Evolutionary conservation across 768 basidiomycete genomes (phyloP), one percentile per base, ranked within the genome.

Genomic region (Exsudoporus frostii): DNA sequence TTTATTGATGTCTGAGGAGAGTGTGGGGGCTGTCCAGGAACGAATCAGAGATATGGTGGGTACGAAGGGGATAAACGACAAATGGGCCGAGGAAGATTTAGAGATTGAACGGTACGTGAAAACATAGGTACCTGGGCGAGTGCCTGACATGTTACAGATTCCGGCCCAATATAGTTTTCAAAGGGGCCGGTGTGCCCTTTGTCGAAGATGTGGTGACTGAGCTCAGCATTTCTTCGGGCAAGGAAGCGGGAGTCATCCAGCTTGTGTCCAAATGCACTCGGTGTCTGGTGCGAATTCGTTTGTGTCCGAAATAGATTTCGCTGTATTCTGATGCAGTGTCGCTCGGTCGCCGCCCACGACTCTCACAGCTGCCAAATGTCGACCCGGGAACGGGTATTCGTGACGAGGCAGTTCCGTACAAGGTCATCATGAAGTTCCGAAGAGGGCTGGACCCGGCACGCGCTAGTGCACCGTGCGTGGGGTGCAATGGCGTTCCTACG

Each of bases 341-440:
- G 36, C 42, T 36, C 19, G 52, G 37, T 44, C 33, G 7, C 10
- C 14, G 34, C 22, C 24, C 36, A 27, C n/a, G 41, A 50, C 54
- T 51, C 52, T 51, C 53, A 50, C 61, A 91, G 88, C 67, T 91
- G 43, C 89, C 89, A 15, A 90, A 91, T 58, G 79, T 91, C 15
- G 80, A 81, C 60, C 78, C 85, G 0, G 71, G 74, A 38, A 84
- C 82, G 4, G 89, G 88, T 29, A 66, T 77, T 19, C 79, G 82
- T 19, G 88, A 92, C 61, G 76, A 75, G 15, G 85, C 86, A 0
- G 88, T 91, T 5, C 89, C 89, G 5, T 88, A 74, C 70, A 89
- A 91, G 69, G 79, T 83, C 7, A 63, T 90, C 10, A 84, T 83
- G 80, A 88, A 86, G 72, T 85, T 87, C 66, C 80, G 88, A 34